Base-by-base conservation (phyloP, 2,329 filamentous ascomycete species). In the Colletotrichum magnum region DNA sequence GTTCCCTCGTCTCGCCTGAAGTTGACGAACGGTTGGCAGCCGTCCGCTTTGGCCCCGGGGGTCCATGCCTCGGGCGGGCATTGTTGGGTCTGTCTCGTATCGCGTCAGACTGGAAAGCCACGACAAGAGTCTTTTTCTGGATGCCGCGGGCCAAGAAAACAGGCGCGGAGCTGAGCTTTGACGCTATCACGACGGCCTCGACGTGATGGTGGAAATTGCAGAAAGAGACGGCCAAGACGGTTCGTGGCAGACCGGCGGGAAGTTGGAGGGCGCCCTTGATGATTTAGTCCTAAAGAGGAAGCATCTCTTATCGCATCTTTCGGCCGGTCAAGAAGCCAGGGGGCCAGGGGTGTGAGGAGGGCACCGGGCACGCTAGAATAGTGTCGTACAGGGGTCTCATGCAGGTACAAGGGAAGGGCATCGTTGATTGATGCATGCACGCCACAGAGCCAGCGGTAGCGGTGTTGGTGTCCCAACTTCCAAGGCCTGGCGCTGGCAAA, bases 371-470 rank as follows among this genome's bases (percentile, higher is more conserved):
- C 2, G 7, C 32, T 36, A n/a, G 32, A n/a, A 52, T 43, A n/a
- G 16, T 53, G 60, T 57, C 15, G 43, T 21, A 45, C 63, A 64
- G 56, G 62, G 67, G n/a, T 50, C 41, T 32, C 15, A 70, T 70
- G 68, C 68, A 70, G 68, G 68, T 58, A 70, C 68, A 70, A 62
- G 68, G 68, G 68, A 70, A 62, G 68, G 68, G 68, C 62, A 68
- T 63, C 52, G 53, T 53, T 58, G 64, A 50, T 32, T 24, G 62
- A 66, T 61, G 67, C 51, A 56, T 69, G 67, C 51, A 69, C 62
- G 67, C 67, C 62, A 69, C 45, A 13, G 41, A 63, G 58, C 52
- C 63, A 68, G 52, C 41, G 39, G 32, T 18, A 24, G 21, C 21
- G 2, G 21, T 24, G 21, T 24, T 24, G 21, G 21, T 24, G 21